Evolutionary conservation across 768 basidiomycete species (phyloP), one percentile per base, ranked within the genome.

Genomic region (Tricholoma hemisulphureum): DNA sequence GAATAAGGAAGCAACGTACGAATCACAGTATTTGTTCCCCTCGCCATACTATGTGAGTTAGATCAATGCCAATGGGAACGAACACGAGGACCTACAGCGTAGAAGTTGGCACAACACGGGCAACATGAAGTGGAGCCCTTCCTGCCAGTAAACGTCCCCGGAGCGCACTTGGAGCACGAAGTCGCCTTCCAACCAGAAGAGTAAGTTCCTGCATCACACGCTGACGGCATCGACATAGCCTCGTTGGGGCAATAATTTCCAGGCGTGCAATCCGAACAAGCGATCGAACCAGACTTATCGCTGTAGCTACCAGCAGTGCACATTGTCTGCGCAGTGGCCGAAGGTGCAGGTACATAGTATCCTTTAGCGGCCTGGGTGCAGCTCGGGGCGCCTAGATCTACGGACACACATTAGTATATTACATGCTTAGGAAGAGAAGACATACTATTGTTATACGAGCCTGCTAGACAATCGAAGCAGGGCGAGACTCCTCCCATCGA

Each of bases 151-250:
- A 70, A 70, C 11, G 58, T 59, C 8, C 69, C 71, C 9, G 65
- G 59, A 10, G 65, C 29, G 52, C 71, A 72, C 39, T 14, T 48
- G 2, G 54, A 28, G 49, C 71, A 72, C 6, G 61, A 45, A 6
- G 37, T 46, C 3, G 60, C 57, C 14, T 23, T 11, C 2, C 64
- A 66, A 5, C 64, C 69, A 1, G 61, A 61, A 8, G 66, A 70
- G 53, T 66, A 72, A 6, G 59, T 60, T 32, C 71, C 68, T 16
- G 69, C 65, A 20, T 65, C 68, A 51, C 65, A 69, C n/a, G 52
- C 41, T 54, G 64, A 61, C 7, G 69, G 67, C 3, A 53, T 59
- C 5, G 65, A 41, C 8, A 66, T 48, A n/a, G 55, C 58, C 35
- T 54, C 53, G 21, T 53, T 61, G 23, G 67, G 65, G 41, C 71